Base-by-base conservation (phyloP, 2,329 filamentous ascomycete genomes). In the Stachybotrys chartarum region DNA sequence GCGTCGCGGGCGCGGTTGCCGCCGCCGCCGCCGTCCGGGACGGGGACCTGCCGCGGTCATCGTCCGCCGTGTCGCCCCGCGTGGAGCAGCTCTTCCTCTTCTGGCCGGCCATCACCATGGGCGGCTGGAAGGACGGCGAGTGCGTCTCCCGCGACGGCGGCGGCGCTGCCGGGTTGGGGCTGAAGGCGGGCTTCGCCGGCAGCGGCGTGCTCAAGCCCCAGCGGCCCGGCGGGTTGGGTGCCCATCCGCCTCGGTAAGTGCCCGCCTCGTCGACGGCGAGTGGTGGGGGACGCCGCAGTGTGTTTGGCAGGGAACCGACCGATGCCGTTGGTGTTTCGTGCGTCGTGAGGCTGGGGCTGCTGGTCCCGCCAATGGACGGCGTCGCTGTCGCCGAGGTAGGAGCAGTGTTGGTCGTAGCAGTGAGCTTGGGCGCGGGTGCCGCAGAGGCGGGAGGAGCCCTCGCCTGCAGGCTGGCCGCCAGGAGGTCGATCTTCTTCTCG, bases 401-500 rank as follows among this genome's bases (percentile, higher is more conserved):
- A 2, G 39, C 39, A 44, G 39, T 12, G n/a, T 12, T n/a, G n/a
- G 39, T 12, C 11, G 39, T 44, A n/a, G 39, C 39, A 44, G 39
- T 11, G 11, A 44, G 11, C 11, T 12, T 44, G 39, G 39, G 39
- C 11, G 11, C 11, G n/a, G 39, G 5, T n/a, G 39, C 39, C 39
- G 39, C 39, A n/a, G 39, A 11, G 11, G 39, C 11, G 39, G n/a
- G 39, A 44, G 39, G n/a, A 11, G 16, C 66, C 32, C 71, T 64
- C 8, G 88, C 84, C 50, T 90, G 86, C 60, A 96, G 68, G 42
- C 85, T 91, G 7, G 90, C 89, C 7, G 90, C 96, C 67, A 96
- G 70, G 8, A 88, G 89, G 75, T 96, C 91, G 60, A 96, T 93
- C 75, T 95, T 95, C 77, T 87, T 91, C 76, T 96, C 91, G 53